Base-by-base conservation (phyloP, 129 eudicot genomes). In the carrot (Daucus carota) region DNA sequence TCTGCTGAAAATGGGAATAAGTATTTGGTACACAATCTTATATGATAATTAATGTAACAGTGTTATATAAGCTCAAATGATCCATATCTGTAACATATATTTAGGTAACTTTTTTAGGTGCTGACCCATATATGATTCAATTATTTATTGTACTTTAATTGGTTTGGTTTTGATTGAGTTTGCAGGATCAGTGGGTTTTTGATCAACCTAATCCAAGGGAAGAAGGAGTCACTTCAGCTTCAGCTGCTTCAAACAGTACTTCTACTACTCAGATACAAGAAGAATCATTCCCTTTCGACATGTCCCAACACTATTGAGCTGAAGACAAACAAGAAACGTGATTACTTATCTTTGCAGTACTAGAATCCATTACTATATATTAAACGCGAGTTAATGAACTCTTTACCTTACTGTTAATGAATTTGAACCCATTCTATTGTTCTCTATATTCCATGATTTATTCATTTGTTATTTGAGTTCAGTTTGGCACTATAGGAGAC, bases 191-290 rank as follows among this genome's bases (percentile, higher is more conserved):
- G 65, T 57, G 65, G 65, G 65, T 57, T 57, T 57, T 57, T 57
- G 65, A 57, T 57, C 65, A 57, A 57, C 65, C 65, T 57, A 57
- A 57, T 57, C 65, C 65, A 57, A 57, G 16, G 65, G 65, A 57
- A 57, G 65, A 57, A 24, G 65, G 65, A 57, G 65, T 11, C 32
- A 15, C 65, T 24, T 18, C 59, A 50, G 59, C 59, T 18, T 50
- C 59, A 50, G 26, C 59, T 50, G 59, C 59, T 50, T 50, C 59
- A 18, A 50, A 50, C 59, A 50, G 59, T 50, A 50, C 26, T 40
- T 2, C 43, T 18, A 50, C 8, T 18, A 50, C 59, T 50, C 59
- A 50, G 1, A 50, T 7, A 50, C 59, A 50, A 50, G 59, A 50
- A 10, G 59, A 50, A 8, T 50, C 16, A n/a, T 18, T 9, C 11